Evolutionary conservation across 768 basidiomycete genomes (phyloP).

Genomic region (Suillus weaverae): DNA sequence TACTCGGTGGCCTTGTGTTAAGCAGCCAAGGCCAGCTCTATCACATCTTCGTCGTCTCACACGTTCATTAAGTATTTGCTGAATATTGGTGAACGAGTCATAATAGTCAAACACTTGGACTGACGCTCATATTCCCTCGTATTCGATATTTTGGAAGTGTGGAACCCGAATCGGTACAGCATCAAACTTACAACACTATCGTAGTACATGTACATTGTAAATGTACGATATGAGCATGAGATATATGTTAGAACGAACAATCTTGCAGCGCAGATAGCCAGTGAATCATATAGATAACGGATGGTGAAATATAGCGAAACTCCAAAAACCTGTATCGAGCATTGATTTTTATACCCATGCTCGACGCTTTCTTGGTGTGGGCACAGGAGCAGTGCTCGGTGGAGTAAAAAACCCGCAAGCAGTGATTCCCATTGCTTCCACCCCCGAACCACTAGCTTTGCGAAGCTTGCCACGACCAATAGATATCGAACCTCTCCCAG

Average conservation of each 20-base stretch:
- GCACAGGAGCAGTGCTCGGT: slow-evolving; percentile 37
- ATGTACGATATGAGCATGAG: background rate
- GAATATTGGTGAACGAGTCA: background rate
- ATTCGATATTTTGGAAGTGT: background rate
- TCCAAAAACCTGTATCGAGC: background rate
- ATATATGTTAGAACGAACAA: background rate
- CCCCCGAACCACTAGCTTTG: slow-evolving; percentile 70
- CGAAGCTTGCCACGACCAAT: slow-evolving; percentile 60
- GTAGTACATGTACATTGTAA: background rate
- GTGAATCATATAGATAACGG: background rate
- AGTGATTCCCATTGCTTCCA: slow-evolving; percentile 74
- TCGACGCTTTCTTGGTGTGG: slow-evolving; percentile 9
- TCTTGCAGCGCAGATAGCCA: background rate
- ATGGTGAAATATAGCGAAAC: too few species aligned
- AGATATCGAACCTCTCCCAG: slow-evolving; percentile 57
- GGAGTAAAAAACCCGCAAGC: slow-evolving; percentile 78
- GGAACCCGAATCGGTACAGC: background rate
- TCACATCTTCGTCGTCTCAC: background rate
- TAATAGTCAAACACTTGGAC: background rate
- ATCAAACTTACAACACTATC: background rate
- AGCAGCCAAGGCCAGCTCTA: background rate
- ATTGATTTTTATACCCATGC: background rate
- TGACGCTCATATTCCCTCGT: background rate
- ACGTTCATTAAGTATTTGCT: background rate
- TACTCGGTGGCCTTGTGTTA: background rate